Base-by-base conservation (phyloP, 495 filamentous ascomycete genomes). In the Penicillium silybi region DNA sequence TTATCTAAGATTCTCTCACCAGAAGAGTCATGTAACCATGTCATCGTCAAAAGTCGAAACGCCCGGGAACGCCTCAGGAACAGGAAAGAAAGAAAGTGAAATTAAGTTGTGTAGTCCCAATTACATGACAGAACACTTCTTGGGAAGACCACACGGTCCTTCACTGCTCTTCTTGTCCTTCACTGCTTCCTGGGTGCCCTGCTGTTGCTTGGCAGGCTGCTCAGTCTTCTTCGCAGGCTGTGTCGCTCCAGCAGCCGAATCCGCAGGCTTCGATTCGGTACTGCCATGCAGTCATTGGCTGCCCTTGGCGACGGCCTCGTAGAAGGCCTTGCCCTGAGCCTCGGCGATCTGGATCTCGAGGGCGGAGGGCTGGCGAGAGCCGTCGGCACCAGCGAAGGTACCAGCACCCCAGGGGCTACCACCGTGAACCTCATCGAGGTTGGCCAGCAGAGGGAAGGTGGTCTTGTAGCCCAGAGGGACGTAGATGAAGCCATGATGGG, bases 401-500 rank as follows among this genome's bases (percentile, higher is more conserved):
- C 93, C 93, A 32, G 93, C 92, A 61, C 93, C 93, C 93, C 95
- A 98, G 17, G 93, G 78, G 53, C 78, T 80, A 29, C 93, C 95
- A 61, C 93, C 93, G 67, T 86, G 88, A 46, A 90, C 78, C 77
- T 95, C 89, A 15, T 65, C 54, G 20, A 93, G 62, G 68, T 92
- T 82, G 49, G 83, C 66, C 51, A 96, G 68, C 42, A 78, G 64
- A 25, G 59, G 70, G 68, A 95, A 96, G 50, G 84, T 73, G 59
- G 84, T 87, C 77, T 87, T 85, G 79, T 95, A 98, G 39, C 93
- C 93, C 56, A 98, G 79, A 37, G 93, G 93, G 22, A 97, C 90
- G 67, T 88, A 98, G 80, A 93, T 85, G 68, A 97, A 86, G 58
- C 93, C 93, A 79, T 98, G 93, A 71, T 97, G 93, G 45, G 86